These are phyloP conservation scores for Ocimum tenuiflorum DNA, from an alignment of 257 asterid genomes.

Conservation along the genomic window DNA sequence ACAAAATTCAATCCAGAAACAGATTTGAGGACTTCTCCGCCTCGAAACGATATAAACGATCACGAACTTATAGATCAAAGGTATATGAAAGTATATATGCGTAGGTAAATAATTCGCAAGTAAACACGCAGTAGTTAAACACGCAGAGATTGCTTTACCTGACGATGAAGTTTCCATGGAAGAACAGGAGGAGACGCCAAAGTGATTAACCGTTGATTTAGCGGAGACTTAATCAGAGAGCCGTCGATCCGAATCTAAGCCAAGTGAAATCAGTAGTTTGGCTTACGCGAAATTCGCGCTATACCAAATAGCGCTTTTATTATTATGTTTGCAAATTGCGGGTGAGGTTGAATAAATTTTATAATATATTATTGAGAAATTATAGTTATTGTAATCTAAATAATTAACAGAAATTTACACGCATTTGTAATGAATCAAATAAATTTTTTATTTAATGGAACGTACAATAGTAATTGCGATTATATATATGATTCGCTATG, in stretches of 20 bases:
- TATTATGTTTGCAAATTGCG: too few species aligned
- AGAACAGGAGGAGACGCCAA: conserved; percentile 16
- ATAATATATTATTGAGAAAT: too few species aligned
- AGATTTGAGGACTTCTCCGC: background rate
- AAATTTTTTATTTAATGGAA: too few species aligned
- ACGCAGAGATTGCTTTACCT: conserved; percentile 14
- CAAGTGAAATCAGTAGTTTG: background rate
- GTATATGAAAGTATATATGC: background rate
- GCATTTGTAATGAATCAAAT: too few species aligned
- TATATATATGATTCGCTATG: too few species aligned
- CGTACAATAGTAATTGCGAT: too few species aligned
- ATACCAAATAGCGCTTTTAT: background rate
- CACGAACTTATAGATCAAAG: background rate
- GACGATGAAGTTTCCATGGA: conserved; percentile 10
- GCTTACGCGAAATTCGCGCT: background rate
- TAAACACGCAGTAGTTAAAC: conserved; percentile 5
- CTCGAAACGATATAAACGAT: background rate
- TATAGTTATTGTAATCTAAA: background rate
- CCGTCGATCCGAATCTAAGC: conserved; percentile 14
- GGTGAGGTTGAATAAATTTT: too few species aligned
- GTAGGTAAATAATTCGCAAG: background rate
- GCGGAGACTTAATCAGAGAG: background rate
- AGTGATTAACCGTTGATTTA: conserved; percentile 18
- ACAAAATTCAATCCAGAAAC: conserved; percentile 1
- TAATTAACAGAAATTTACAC: background rate